These are phyloP conservation scores for Sclerotinia nivalis DNA, from an alignment of 2,329 filamentous ascomycete species.

Conservation along the genomic window DNA sequence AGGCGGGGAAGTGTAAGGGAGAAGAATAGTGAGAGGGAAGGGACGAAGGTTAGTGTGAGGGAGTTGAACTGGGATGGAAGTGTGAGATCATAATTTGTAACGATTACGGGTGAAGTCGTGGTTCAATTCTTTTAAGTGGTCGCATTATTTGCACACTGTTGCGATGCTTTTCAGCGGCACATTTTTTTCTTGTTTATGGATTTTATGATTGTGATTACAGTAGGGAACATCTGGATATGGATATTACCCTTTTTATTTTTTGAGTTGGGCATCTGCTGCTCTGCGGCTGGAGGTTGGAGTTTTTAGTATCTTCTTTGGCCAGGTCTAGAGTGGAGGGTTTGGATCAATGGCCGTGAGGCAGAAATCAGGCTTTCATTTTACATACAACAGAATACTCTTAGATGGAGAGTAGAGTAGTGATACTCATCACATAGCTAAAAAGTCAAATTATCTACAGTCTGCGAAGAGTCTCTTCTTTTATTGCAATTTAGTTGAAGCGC, in stretches of 20 bases:
- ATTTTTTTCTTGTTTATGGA: conserved; percentile 20
- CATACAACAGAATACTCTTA: not conserved
- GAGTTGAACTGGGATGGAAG: conserved; percentile 24
- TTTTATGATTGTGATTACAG: conserved; percentile 20
- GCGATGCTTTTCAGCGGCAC: conserved; percentile 20
- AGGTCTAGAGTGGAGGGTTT: not conserved
- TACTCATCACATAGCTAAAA: conserved; percentile 8
- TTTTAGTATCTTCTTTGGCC: conserved; percentile 15
- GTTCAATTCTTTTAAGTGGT: conserved; percentile 11
- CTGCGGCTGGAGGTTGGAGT: not conserved
- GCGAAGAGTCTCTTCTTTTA: no score
- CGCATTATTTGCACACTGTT: conserved; percentile 15
- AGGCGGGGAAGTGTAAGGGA: conserved; percentile 18
- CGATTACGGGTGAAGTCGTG: not conserved
- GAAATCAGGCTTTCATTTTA: not conserved
- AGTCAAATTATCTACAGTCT: not conserved
- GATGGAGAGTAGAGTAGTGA: not conserved
- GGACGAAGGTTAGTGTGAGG: conserved; percentile 16
- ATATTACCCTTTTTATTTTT: not conserved
- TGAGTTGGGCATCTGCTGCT: not conserved
- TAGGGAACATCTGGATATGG: conserved; percentile 4
- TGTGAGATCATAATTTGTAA: conserved; percentile 20
- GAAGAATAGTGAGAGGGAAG: conserved; percentile 6
- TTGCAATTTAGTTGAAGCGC: not conserved
- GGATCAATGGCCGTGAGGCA: not conserved